phyloP scores from a whole-genome alignment of 768 basidiomycete species.

The Suillus fuscotomentosus region DNA sequence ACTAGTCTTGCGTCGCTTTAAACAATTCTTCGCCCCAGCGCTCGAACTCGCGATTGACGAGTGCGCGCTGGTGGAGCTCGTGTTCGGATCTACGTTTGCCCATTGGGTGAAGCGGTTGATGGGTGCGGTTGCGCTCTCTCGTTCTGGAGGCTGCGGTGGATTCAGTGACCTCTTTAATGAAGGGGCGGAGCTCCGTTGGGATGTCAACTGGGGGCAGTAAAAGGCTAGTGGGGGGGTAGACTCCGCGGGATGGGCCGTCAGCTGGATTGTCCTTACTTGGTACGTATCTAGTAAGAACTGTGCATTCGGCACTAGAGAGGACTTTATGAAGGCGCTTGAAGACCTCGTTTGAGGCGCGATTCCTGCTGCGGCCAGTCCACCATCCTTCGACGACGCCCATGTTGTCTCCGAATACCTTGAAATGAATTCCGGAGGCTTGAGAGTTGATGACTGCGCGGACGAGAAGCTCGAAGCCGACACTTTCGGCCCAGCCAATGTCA shows the following conservation, averaged over 20 bases:
- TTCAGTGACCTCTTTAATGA: background rate
- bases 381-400: slow-evolving; percentile 38
- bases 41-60: background rate
- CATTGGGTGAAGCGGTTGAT: no score
- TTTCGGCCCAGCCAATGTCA: slow-evolving; percentile 39
- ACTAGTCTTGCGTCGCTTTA: background rate
- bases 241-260: slow-evolving; percentile 16
- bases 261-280: slow-evolving; percentile 18
- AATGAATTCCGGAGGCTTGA: background rate
- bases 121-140: no score
- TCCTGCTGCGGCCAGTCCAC: slow-evolving; percentile 12
- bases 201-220: slow-evolving; percentile 4
- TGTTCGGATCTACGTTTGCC: rapidly evolving
- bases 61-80: rapidly evolving
- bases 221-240: slow-evolving; percentile 4
- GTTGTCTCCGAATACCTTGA: slow-evolving; percentile 24
- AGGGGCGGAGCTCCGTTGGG: background rate
- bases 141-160: no score
- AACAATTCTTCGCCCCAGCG: background rate
- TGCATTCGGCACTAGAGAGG: background rate
- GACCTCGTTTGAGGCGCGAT: slow-evolving; percentile 10
- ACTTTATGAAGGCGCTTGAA: slow-evolving; percentile 20
- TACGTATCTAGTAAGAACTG: slow-evolving; percentile 19
- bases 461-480: slow-evolving; percentile 43
- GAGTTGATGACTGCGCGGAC: slow-evolving; percentile 11